Conservation (phyloP, 176 grass and related monocot genomes). For the Eragrostis nindensis region DNA sequence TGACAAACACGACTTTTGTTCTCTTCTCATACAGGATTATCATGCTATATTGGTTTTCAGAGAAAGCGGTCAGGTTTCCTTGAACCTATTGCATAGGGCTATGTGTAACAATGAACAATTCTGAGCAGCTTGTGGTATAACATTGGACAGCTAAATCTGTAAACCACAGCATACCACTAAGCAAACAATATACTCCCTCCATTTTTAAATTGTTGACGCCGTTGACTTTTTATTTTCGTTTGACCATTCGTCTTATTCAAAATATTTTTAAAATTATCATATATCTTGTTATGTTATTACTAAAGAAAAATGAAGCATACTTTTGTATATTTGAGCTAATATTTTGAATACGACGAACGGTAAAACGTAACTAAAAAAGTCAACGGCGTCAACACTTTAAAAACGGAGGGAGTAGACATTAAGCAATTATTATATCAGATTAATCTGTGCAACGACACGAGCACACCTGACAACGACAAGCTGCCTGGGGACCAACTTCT, state of each 20-base stretch:
- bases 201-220: too few species aligned
- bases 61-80: slow-evolving; percentile 20
- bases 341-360: too few species aligned
- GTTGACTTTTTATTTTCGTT: too few species aligned
- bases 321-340: too few species aligned
- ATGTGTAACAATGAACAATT: slow-evolving; percentile 4
- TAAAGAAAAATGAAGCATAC: too few species aligned
- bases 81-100: background rate
- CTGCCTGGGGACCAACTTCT: slow-evolving; percentile 69
- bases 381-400: too few species aligned
- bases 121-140: slow-evolving; percentile 4
- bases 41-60: background rate
- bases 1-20: background rate
- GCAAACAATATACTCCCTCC: slow-evolving; percentile 13
- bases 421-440: background rate
- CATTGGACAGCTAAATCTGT: slow-evolving; percentile 1
- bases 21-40: background rate
- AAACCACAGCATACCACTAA: background rate
- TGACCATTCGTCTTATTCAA: too few species aligned
- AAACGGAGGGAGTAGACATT: too few species aligned
- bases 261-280: too few species aligned
- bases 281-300: too few species aligned
- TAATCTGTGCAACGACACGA: background rate
- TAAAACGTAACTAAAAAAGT: too few species aligned
- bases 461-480: slow-evolving; percentile 76